A percentile compares a stretch with the other conserved stretches of the same genome.
phyloP scores from a whole-genome alignment of 2,329 filamentous ascomycete genomes.

The Teratosphaeria epicoccoides region DNA sequence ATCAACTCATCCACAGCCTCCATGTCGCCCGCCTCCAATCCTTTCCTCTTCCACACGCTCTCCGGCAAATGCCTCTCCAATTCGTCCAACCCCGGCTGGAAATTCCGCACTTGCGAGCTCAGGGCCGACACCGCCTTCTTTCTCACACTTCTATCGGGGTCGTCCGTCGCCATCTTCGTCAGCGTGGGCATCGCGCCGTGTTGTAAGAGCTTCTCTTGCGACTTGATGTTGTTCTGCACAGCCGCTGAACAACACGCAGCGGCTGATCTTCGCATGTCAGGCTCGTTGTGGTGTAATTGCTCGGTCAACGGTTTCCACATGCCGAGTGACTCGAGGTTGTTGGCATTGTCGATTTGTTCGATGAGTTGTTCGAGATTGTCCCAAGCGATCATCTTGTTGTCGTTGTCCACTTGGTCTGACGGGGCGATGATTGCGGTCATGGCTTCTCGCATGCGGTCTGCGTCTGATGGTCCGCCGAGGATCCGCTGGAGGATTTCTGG shows the following conservation, averaged over 20 bases:
- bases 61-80: conserved; percentile 57
- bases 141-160: conserved; percentile 53
- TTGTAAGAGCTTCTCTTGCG: conserved; percentile 60
- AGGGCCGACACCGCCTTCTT: conserved; percentile 85
- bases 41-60: conserved; percentile 44
- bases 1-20: conserved; percentile 56
- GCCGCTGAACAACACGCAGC: conserved; percentile 93
- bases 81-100: conserved; percentile 61
- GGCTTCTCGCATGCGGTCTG: conserved; percentile 78
- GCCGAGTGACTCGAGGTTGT: conserved; percentile 69
- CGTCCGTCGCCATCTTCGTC: conserved; percentile 52
- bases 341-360: conserved; percentile 90
- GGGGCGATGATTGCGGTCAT: conserved; percentile 64
- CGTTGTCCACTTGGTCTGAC: conserved; percentile 48
- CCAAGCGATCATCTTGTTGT: conserved; percentile 72
- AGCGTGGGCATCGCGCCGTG: conserved; percentile 60
- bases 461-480: conserved; percentile 76
- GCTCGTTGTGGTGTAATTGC: conserved; percentile 56
- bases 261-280: conserved; percentile 69
- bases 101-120: conserved; percentile 78
- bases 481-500: conserved; percentile 62
- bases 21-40: conserved; percentile 79
- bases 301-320: conserved; percentile 74
- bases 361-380: conserved; percentile 93
- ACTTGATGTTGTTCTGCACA: conserved; percentile 86